Percentiles rank a stretch among this genome's conserved stretches.
Evolutionary conservation across 2,329 filamentous ascomycete species (phyloP).

Genomic region (Pyricularia sp.): DNA sequence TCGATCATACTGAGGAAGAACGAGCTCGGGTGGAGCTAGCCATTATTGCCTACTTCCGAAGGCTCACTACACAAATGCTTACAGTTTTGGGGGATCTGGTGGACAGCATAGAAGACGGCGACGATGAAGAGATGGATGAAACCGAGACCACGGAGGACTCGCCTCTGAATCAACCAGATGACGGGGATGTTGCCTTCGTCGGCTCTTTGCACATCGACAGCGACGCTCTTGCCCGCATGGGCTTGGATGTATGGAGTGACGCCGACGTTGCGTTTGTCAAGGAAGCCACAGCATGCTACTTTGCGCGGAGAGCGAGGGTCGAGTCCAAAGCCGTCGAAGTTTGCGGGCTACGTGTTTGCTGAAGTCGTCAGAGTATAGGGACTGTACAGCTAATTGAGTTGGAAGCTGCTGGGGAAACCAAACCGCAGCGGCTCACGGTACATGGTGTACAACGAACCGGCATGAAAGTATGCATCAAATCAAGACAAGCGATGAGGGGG

Average conservation of each 20-base stretch:
- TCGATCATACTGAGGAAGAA: constrained; percentile 25
- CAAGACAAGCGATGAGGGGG: background rate
- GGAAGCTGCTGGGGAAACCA: background rate
- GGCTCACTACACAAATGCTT: constrained; percentile 55
- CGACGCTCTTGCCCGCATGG: constrained; percentile 56
- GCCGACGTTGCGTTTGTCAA: constrained; percentile 56
- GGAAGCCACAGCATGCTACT: constrained; percentile 51
- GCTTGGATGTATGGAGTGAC: constrained; percentile 65
- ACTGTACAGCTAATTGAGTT: background rate
- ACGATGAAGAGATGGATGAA: constrained; percentile 20
- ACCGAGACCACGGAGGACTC: constrained; percentile 8
- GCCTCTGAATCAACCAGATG: constrained; percentile 3
- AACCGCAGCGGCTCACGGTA: background rate
- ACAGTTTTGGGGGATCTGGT: constrained; percentile 49
- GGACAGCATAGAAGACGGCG: constrained; percentile 31
- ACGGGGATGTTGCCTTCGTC: constrained; percentile 15
- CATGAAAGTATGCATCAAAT: background rate
- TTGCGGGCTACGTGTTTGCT: constrained; percentile 62
- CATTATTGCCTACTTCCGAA: constrained; percentile 71
- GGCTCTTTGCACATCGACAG: constrained; percentile 42
- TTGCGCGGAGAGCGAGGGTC: constrained; percentile 47
- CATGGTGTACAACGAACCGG: background rate
- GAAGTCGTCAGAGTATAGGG: constrained; percentile 6
- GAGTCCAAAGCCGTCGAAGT: constrained; percentile 59
- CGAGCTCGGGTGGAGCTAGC: constrained; percentile 48